Evolutionary conservation across 148 eudicot species (phyloP).

Genomic region (Rhododendron molle): DNA sequence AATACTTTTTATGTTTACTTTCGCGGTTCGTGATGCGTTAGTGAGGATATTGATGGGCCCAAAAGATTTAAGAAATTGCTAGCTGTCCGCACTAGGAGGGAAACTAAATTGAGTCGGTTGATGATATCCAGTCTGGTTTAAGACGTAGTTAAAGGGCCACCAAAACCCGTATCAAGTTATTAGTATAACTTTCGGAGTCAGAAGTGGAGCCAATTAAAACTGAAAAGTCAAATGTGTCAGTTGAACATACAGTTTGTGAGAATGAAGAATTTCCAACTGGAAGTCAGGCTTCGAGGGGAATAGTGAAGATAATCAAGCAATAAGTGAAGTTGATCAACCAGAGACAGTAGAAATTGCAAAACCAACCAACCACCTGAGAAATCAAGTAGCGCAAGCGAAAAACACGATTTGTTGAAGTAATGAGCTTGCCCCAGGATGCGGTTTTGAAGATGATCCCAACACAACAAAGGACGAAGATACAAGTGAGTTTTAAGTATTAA

Average conservation of each 20-base stretch:
- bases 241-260: constrained; percentile 33
- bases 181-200: constrained; percentile 55
- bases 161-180: constrained; percentile 40
- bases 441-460: constrained; percentile 72
- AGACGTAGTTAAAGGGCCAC: constrained; percentile 76
- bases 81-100: constrained; percentile 48
- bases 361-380: constrained; percentile 25
- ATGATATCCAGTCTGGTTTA: constrained; percentile 48
- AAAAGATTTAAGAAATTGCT: constrained; percentile 30
- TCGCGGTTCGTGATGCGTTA: no score
- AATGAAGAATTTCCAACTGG: constrained; percentile 40
- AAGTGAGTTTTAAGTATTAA: constrained; percentile 21
- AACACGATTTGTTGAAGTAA: constrained; percentile 41
- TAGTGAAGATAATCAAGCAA: constrained; percentile 23
- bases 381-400: constrained; percentile 23
- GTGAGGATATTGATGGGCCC: constrained; percentile 48
- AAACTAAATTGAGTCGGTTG: constrained; percentile 44
- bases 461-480: constrained; percentile 53
- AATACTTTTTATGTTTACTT: no score
- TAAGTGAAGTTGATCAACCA: constrained; percentile 19
- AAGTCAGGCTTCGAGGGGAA: constrained; percentile 48
- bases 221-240: constrained; percentile 35
- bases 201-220: constrained; percentile 47
- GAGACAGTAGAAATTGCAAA: constrained; percentile 21
- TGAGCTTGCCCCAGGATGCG: neutral